phyloP scores from a whole-genome alignment of 306 rosid genomes.

The Cyclanthera cordifolia region DNA sequence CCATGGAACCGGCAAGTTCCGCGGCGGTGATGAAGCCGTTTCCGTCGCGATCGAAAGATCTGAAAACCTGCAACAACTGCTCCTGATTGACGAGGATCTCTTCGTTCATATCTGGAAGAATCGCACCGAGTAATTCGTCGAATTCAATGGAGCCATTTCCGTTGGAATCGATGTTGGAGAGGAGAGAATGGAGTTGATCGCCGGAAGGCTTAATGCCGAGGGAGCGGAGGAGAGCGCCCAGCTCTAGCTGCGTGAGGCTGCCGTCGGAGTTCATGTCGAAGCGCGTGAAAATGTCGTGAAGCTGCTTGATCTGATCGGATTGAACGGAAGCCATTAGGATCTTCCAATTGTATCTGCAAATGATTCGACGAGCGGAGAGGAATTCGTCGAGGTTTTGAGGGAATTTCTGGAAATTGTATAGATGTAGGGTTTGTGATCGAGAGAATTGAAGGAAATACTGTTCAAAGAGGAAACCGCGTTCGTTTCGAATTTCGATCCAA shows the following conservation, averaged over 20 bases:
- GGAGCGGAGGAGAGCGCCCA: slow-evolving; percentile 75
- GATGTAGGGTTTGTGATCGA: neutral
- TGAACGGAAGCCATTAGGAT: slow-evolving; percentile 25
- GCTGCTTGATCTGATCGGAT: slow-evolving; percentile 47
- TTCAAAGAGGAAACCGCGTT: neutral
- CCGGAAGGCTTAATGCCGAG: slow-evolving; percentile 70
- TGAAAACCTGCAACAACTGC: slow-evolving; percentile 58
- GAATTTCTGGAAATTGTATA: neutral
- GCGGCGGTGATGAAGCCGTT: slow-evolving; percentile 66
- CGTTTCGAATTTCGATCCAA: neutral
- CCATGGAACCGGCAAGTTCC: slow-evolving; percentile 79
- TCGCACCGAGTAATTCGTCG: slow-evolving; percentile 49
- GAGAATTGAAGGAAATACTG: too few species aligned
- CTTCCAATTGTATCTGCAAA: neutral
- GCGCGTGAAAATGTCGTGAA: slow-evolving; percentile 53
- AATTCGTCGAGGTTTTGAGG: neutral
- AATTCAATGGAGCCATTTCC: slow-evolving; percentile 64
- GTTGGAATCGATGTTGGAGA: slow-evolving; percentile 56
- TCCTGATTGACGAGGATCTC: slow-evolving; percentile 53
- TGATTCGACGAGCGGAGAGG: too few species aligned
- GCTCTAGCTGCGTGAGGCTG: slow-evolving; percentile 75
- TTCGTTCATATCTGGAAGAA: slow-evolving; percentile 42
- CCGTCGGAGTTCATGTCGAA: slow-evolving; percentile 89
- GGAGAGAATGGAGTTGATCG: slow-evolving; percentile 43
- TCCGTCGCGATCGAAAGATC: slow-evolving; percentile 69